Evolutionary conservation across 140 eudicot genomes (phyloP).

Genomic region (Anethum foeniculum): DNA sequence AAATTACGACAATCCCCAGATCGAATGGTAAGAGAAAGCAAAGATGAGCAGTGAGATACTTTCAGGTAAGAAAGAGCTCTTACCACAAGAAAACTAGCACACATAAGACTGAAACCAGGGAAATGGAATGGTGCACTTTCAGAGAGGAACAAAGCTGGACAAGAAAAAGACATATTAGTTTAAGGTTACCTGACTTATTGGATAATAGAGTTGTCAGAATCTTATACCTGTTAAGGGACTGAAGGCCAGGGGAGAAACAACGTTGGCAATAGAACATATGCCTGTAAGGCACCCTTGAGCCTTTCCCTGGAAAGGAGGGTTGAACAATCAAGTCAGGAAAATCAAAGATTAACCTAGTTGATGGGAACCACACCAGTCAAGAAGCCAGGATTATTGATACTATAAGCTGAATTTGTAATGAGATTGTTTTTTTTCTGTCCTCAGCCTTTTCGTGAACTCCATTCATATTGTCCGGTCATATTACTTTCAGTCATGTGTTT

Average conservation of each 20-base stretch:
- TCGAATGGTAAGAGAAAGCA: background rate
- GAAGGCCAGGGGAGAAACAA: slow-evolving; percentile 68
- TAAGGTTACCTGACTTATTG: background rate
- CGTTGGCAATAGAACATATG: slow-evolving; percentile 63
- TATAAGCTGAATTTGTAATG: background rate
- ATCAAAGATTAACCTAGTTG: background rate
- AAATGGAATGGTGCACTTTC: slow-evolving; percentile 66
- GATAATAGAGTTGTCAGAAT: background rate
- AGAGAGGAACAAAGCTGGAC: slow-evolving; percentile 65
- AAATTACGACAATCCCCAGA: background rate
- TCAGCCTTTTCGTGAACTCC: background rate
- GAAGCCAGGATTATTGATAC: background rate
- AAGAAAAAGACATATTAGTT: slow-evolving; percentile 12
- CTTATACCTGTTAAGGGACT: slow-evolving; percentile 75
- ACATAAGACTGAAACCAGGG: slow-evolving; percentile 74
- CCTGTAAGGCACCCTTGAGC: slow-evolving; percentile 93
- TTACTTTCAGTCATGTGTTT: background rate
- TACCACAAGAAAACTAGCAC: slow-evolving; percentile 48
- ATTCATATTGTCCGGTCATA: background rate
- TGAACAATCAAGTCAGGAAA: background rate
- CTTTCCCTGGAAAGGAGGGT: slow-evolving; percentile 44
- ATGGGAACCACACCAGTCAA: background rate
- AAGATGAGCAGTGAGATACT: slow-evolving; percentile 1
- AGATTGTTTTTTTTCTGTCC: background rate
- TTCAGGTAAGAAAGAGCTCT: slow-evolving; percentile 4